A percentile compares a stretch with the other conserved stretches of the same genome.
These are phyloP conservation scores for Penicillium aurantiogriseum DNA, from an alignment of 2,329 filamentous ascomycete species.

Conservation along the genomic window DNA sequence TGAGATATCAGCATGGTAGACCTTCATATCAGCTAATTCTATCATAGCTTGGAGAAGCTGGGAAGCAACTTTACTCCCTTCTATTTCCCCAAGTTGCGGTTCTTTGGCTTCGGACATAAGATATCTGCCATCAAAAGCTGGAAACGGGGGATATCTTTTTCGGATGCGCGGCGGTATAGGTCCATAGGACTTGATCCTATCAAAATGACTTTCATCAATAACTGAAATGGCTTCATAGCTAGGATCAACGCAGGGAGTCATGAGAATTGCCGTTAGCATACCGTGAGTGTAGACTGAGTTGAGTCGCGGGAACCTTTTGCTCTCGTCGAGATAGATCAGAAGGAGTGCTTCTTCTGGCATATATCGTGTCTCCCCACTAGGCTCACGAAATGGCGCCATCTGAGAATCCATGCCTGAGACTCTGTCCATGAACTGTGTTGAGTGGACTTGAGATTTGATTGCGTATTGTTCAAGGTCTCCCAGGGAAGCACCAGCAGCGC, in stretches of 20 bases:
- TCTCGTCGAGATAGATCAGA: constrained; percentile 24
- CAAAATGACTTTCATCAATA: neutral
- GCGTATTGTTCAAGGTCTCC: constrained; percentile 16
- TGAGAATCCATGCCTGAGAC: neutral
- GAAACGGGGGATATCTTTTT: constrained; percentile 5
- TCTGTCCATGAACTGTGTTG: constrained; percentile 3
- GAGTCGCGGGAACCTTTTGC: constrained; percentile 28
- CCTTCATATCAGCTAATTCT: constrained; percentile 30
- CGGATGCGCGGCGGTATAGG: neutral
- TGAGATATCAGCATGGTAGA: constrained; percentile 31
- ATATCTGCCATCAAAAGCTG: constrained; percentile 13
- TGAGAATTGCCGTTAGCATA: constrained; percentile 26
- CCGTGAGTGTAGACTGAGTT: constrained; percentile 31
- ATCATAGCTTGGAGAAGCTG: constrained; percentile 31
- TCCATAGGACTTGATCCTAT: neutral
- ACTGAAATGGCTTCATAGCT: constrained; percentile 1
- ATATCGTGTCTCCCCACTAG: constrained; percentile 8
- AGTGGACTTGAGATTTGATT: constrained; percentile 23
- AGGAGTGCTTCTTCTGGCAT: constrained; percentile 30
- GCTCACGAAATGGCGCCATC: constrained; percentile 11
- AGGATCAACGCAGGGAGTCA: constrained; percentile 27
- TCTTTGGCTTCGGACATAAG: constrained; percentile 13
- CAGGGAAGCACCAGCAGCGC: neutral
- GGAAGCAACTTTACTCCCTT: constrained; percentile 30
- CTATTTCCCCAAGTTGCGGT: constrained; percentile 24